Evolutionary conservation across 306 rosid genomes (phyloP), one percentile per base, ranked within the genome.

Genomic region (Medicago ruthenica): DNA sequence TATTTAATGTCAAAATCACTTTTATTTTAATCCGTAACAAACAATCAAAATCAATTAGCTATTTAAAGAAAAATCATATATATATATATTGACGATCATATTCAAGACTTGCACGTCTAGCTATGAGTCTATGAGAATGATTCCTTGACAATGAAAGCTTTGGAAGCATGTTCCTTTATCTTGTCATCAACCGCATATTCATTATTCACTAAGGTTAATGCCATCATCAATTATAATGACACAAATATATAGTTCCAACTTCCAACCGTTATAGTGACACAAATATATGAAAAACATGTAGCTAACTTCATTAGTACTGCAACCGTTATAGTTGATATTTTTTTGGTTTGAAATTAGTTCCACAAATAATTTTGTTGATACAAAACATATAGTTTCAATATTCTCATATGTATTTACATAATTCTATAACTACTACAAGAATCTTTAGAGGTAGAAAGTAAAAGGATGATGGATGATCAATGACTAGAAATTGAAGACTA

Each of bases 121-220:
- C 17, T 51, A 70, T 61, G 48, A 22, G 37, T 48, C 7, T 22
- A 20, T 63, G 22, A 62, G 16, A 31, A 53, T 9, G 9, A 17
- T 51, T 51, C 9, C 5, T 24, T 24, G 31, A 27, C 3, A 27
- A 27, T 53, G 22, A 53, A 53, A 18, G 59, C 22, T 16, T 53
- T 53, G 59, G 7, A 45, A 45, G 0, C n/a, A 12, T 2, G 24
- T 54, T 42, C 53, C 13, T 44, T 20, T 27, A 1, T 2, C 8
- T 63, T 70, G 40, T 45, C 76, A 78, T 45, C 51, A 45, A 45
- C 51, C 51, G 37, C 37, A 34, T 34, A 34, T 34, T 34, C 37
- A 34, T 34, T 34, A 34, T 6, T 34, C 37, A 5, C 37, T 5
- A 34, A 34, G 37, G 37, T 34, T 34, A 34, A 34, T 5, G 7